These are phyloP conservation scores for Cubamyces lactineus DNA, from an alignment of 768 basidiomycete genomes.

Conservation along the genomic window DNA sequence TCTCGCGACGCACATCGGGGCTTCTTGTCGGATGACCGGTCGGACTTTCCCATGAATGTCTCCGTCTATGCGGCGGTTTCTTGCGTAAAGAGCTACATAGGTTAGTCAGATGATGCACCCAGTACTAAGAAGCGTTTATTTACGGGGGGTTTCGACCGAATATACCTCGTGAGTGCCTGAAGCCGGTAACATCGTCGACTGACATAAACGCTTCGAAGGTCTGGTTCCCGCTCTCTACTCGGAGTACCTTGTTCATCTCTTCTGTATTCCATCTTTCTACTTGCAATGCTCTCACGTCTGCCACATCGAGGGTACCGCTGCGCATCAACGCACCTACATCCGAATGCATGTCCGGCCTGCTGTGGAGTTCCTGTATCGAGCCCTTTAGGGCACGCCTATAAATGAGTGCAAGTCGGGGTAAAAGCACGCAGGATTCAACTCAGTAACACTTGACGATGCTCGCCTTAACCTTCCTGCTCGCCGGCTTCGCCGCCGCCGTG, in stretches of 20 bases:
- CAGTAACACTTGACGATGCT: conserved; percentile 20
- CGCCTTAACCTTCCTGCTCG: conserved; percentile 19
- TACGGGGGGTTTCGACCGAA: too few relatives aligned
- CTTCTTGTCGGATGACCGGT: neutral
- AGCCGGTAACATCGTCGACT: neutral
- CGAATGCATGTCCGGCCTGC: neutral
- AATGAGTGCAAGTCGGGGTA: neutral
- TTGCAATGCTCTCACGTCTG: neutral
- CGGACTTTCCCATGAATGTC: neutral
- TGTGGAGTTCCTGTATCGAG: neutral
- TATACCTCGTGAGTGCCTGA: neutral
- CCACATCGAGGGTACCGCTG: neutral
- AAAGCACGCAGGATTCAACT: too few relatives aligned
- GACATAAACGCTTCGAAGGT: neutral
- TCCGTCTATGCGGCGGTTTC: neutral
- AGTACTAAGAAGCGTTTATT: too few relatives aligned
- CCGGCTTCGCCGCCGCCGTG: conserved; percentile 22
- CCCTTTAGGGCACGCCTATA: too few relatives aligned
- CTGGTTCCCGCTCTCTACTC: neutral
- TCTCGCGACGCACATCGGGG: neutral
- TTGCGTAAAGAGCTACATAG: neutral
- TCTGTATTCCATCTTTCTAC: neutral
- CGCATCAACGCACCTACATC: neutral
- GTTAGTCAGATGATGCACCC: neutral
- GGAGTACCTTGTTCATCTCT: neutral